phyloP scores from a whole-genome alignment of 495 filamentous ascomycete species.

The Penicillium coffeae region DNA sequence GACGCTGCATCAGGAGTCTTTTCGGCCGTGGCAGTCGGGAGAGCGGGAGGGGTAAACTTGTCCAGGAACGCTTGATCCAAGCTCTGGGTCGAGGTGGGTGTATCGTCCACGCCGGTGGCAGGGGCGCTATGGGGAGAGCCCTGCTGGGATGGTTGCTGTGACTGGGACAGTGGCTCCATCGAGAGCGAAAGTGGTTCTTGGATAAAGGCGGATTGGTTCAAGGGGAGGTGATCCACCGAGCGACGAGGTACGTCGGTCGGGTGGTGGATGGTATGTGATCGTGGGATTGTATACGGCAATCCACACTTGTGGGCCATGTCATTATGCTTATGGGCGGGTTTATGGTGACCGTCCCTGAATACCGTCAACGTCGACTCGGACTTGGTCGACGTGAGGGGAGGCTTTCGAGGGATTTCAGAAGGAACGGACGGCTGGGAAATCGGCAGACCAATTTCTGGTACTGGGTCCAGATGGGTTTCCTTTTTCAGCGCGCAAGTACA shows the following conservation, averaged over 20 bases:
- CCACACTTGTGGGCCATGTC: slow-evolving; percentile 80
- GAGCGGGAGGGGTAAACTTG: slow-evolving; percentile 47
- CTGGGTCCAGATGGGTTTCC: slow-evolving; percentile 67
- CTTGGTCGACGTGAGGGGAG: slow-evolving; percentile 74
- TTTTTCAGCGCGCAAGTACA: slow-evolving; percentile 93
- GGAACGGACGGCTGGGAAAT: slow-evolving; percentile 30
- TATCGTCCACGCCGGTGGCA: slow-evolving; percentile 51
- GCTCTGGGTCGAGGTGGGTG: slow-evolving; percentile 49
- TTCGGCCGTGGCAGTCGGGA: slow-evolving; percentile 40
- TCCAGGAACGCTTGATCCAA: slow-evolving; percentile 59
- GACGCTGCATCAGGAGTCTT: slow-evolving; percentile 16
- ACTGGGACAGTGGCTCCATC: slow-evolving; percentile 15
- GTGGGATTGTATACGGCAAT: slow-evolving; percentile 73
- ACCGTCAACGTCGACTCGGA: slow-evolving; percentile 82
- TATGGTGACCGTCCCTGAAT: slow-evolving; percentile 91
- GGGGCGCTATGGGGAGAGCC: slow-evolving; percentile 62
- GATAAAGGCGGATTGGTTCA: slow-evolving; percentile 42
- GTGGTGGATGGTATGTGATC: slow-evolving; percentile 67
- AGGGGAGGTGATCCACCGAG: slow-evolving; percentile 65
- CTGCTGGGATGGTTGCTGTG: slow-evolving; percentile 54
- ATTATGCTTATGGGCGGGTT: slow-evolving; percentile 85
- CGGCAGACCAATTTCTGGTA: slow-evolving; percentile 25
- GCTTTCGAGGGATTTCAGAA: slow-evolving; percentile 53
- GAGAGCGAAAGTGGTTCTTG: slow-evolving; percentile 29
- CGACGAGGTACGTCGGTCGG: slow-evolving; percentile 54